These are phyloP conservation scores for Sugiyamaella pinicola DNA, from an alignment of 1,139 yeast species.

Conservation along the genomic window DNA sequence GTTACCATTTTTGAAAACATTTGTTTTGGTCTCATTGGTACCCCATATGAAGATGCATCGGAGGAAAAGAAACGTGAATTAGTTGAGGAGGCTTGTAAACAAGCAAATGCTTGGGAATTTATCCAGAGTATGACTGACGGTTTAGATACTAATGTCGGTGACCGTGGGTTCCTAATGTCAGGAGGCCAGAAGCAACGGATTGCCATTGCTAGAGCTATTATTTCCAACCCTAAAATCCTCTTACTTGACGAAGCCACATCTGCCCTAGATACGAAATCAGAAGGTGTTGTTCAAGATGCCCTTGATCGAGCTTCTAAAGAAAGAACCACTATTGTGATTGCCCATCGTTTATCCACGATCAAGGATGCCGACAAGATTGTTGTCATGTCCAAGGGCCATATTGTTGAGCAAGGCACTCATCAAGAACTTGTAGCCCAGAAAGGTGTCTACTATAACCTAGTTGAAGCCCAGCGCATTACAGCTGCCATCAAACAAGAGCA, in stretches of 20 bases:
- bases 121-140: conserved; percentile 46
- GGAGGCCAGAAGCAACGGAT: conserved; percentile 93
- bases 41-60: conserved; percentile 52
- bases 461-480: conserved; percentile 41
- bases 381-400: conserved; percentile 47
- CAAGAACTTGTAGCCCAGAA: conserved; percentile 39
- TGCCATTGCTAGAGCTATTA: conserved; percentile 81
- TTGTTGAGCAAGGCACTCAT: conserved; percentile 50
- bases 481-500: conserved; percentile 7
- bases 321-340: conserved; percentile 74
- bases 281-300: conserved; percentile 54
- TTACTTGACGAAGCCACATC: conserved; percentile 78
- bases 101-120: conserved; percentile 49
- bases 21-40: conserved; percentile 65
- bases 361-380: conserved; percentile 51
- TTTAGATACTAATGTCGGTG: conserved; percentile 57
- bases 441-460: conserved; percentile 43
- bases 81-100: conserved; percentile 44
- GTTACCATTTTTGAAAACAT: conserved; percentile 81
- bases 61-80: conserved; percentile 40
- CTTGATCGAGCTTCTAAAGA: conserved; percentile 62
- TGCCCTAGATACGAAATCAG: conserved; percentile 74
- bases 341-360: conserved; percentile 76
- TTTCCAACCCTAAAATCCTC: conserved; percentile 62
- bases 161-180: conserved; percentile 56